phyloP scores from a whole-genome alignment of 768 basidiomycete genomes.

The Cubamyces sp. region DNA sequence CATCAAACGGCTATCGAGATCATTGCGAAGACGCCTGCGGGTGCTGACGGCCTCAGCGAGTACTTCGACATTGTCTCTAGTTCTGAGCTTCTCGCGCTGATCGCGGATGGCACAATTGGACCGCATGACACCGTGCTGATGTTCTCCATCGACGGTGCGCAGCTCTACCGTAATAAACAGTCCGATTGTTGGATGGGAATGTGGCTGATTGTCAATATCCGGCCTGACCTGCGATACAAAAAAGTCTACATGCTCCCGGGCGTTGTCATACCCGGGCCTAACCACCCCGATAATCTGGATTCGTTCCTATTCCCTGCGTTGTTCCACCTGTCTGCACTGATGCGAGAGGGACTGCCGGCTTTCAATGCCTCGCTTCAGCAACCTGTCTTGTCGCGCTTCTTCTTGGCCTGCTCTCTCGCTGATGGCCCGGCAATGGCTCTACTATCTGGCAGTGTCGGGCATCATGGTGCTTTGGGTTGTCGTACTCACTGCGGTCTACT shows the following conservation, averaged over 20 bases:
- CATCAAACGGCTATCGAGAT: not conserved
- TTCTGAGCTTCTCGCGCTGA: conserved; percentile 30
- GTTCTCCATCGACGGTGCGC: conserved; percentile 33
- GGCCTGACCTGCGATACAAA: conserved; percentile 35
- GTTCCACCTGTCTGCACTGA: conserved; percentile 34
- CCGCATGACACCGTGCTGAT: conserved; percentile 33
- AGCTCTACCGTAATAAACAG: conserved; percentile 36
- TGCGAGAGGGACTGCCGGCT: conserved; percentile 32
- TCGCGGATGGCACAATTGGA: conserved; percentile 33
- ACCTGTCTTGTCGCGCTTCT: not conserved
- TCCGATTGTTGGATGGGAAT: conserved; percentile 40
- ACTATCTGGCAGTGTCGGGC: conserved; percentile 41
- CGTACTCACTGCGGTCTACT: conserved; percentile 35
- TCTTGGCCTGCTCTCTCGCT: not conserved
- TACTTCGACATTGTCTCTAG: not conserved
- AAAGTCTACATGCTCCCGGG: conserved; percentile 33
- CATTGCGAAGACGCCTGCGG: not conserved
- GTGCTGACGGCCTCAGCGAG: not conserved
- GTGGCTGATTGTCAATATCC: conserved; percentile 33
- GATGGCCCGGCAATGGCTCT: conserved; percentile 21
- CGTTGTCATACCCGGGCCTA: conserved; percentile 36
- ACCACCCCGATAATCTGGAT: conserved; percentile 38
- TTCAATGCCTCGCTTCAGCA: conserved; percentile 31
- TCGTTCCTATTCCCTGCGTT: conserved; percentile 38
- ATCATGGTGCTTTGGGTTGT: conserved; percentile 44